Evolutionary conservation across 164 flowering plant species (phyloP).

Genomic region (Kalanchoe fedtschenkoi): DNA sequence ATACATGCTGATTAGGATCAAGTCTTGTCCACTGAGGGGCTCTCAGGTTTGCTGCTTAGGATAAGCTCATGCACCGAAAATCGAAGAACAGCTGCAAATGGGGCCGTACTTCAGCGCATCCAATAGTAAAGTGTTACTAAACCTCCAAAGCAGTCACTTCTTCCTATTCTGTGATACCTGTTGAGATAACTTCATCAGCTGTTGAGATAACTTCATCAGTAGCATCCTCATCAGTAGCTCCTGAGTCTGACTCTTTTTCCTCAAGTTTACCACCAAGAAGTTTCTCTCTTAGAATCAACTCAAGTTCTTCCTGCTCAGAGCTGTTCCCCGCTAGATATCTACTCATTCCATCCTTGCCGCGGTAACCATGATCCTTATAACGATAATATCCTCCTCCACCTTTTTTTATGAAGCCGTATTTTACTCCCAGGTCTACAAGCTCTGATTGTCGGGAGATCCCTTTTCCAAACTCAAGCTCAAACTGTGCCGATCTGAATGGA

Average conservation of each 20-base stretch:
- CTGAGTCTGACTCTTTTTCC: slow-evolving; percentile 19
- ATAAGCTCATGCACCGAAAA: not conserved
- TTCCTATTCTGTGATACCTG: slow-evolving; percentile 6
- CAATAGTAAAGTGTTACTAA: slow-evolving; percentile 10
- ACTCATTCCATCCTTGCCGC: slow-evolving; percentile 62
- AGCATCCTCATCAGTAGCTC: slow-evolving; percentile 19
- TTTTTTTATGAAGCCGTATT: slow-evolving; percentile 52
- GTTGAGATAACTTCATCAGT: slow-evolving; percentile 28
- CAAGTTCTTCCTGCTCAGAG: slow-evolving; percentile 37
- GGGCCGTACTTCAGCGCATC: not conserved
- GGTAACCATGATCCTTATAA: slow-evolving; percentile 33
- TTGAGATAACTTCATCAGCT: slow-evolving; percentile 34
- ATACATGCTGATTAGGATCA: too few relatives aligned
- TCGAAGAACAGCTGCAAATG: not conserved
- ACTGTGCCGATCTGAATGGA: slow-evolving; percentile 67
- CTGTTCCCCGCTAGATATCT: slow-evolving; percentile 33
- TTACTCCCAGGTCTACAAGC: slow-evolving; percentile 53
- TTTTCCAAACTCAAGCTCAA: slow-evolving; percentile 90
- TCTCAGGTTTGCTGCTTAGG: not conserved
- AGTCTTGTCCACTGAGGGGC: not conserved
- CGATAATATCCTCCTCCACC: slow-evolving; percentile 28
- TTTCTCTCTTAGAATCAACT: slow-evolving; percentile 48
- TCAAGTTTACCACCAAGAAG: slow-evolving; percentile 21
- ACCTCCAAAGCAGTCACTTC: slow-evolving; percentile 37
- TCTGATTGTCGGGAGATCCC: slow-evolving; percentile 70